Conservation (phyloP, 805 yeast genomes). For the Candida sanyiensis region DNA sequence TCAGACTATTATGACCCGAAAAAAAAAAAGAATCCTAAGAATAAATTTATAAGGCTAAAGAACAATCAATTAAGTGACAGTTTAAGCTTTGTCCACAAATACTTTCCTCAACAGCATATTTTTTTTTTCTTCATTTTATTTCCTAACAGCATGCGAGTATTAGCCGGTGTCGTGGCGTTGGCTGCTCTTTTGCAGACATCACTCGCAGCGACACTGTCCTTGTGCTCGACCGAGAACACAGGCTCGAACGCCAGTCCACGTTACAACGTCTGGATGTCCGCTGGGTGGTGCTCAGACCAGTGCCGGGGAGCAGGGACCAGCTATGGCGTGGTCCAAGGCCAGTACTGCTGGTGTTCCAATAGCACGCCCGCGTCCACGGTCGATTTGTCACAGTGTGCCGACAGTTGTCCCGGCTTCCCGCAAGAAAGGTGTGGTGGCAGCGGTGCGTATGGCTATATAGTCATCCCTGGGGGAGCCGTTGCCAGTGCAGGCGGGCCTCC, state of each 20-base stretch:
- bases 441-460: constrained; percentile 50
- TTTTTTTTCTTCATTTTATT: too few relatives aligned
- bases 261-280: constrained; percentile 31
- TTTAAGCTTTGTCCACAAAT: too few relatives aligned
- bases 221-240: constrained; percentile 38
- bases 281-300: constrained; percentile 45
- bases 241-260: constrained; percentile 21
- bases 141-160: constrained; percentile 1
- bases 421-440: constrained; percentile 39
- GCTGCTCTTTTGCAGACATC: neutral
- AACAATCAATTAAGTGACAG: too few relatives aligned
- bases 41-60: too few relatives aligned
- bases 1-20: neutral
- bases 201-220: constrained; percentile 5
- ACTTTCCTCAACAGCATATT: too few relatives aligned
- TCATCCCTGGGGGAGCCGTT: constrained; percentile 29
- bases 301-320: constrained; percentile 36
- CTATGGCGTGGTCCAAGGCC: constrained; percentile 48
- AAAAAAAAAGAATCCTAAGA: too few relatives aligned
- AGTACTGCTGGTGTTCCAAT: constrained; percentile 59
- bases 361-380: constrained; percentile 40
- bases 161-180: neutral
- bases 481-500: constrained; percentile 5
- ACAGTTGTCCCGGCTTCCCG: constrained; percentile 40
- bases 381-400: constrained; percentile 28